phyloP scores from a whole-genome alignment of 768 basidiomycete genomes.

The Termitomyces eurrhizus region DNA sequence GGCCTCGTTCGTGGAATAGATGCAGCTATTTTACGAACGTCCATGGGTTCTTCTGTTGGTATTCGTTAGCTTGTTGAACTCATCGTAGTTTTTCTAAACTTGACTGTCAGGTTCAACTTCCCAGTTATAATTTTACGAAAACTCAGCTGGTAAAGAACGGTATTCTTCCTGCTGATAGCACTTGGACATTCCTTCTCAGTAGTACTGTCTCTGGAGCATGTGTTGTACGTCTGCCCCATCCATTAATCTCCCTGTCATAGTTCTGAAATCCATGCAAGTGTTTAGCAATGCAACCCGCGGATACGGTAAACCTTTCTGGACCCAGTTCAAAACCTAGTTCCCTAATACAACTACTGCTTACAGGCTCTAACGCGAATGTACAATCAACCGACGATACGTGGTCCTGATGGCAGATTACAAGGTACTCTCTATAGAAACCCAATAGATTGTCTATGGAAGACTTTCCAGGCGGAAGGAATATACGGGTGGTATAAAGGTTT shows the following conservation, averaged over 20 bases:
- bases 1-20: slow-evolving; percentile 91
- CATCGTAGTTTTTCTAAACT: slow-evolving; percentile 1
- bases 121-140: slow-evolving; percentile 94
- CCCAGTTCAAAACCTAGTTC: not conserved
- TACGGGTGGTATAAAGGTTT: slow-evolving; percentile 94
- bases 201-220: slow-evolving; percentile 88
- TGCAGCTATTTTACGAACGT: slow-evolving; percentile 88
- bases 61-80: slow-evolving; percentile 13
- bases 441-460: slow-evolving; percentile 97
- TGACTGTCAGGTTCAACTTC: slow-evolving; percentile 76
- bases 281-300: slow-evolving; percentile 92
- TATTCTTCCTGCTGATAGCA: slow-evolving; percentile 69
- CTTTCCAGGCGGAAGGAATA: slow-evolving; percentile 83
- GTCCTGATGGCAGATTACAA: slow-evolving; percentile 65
- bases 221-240: slow-evolving; percentile 56
- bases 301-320: slow-evolving; percentile 48
- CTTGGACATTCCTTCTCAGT: slow-evolving; percentile 85
- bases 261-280: slow-evolving; percentile 41
- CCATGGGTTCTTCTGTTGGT: slow-evolving; percentile 84
- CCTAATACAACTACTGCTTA: not conserved
- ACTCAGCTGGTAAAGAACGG: slow-evolving; percentile 65
- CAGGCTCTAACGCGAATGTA: slow-evolving; percentile 92
- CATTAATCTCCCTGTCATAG: not conserved
- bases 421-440: slow-evolving; percentile 88
- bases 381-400: slow-evolving; percentile 80